These are phyloP conservation scores for Sugiyamaella japonica DNA, from an alignment of 1,139 yeast genomes.

Conservation along the genomic window DNA sequence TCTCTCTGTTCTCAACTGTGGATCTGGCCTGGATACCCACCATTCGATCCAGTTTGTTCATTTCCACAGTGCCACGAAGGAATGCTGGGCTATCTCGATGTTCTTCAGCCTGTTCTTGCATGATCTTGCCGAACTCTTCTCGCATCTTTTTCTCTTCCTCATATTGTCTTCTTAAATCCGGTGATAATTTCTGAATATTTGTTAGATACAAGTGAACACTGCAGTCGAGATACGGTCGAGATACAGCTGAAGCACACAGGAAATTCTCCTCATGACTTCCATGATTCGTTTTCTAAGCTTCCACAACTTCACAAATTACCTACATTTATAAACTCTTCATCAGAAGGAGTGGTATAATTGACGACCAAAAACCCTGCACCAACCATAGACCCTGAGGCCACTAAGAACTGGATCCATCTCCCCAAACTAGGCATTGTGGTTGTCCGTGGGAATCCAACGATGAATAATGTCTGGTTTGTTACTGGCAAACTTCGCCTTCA, in stretches of 20 bases:
- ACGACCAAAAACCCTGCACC: slow-evolving; percentile 66
- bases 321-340: slow-evolving; percentile 67
- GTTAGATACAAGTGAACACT: no score
- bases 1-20: slow-evolving; percentile 28
- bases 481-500: slow-evolving; percentile 2
- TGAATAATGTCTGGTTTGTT: slow-evolving; percentile 5
- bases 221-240: background rate
- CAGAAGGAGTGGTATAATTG: slow-evolving; percentile 78
- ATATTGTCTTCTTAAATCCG: slow-evolving; percentile 76
- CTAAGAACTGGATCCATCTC: slow-evolving; percentile 60
- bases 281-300: no score
- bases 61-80: slow-evolving; percentile 33
- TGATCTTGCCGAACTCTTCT: slow-evolving; percentile 67
- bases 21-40: slow-evolving; percentile 32
- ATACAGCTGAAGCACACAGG: no score
- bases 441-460: background rate
- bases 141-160: slow-evolving; percentile 57
- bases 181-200: slow-evolving; percentile 51
- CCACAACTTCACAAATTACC: slow-evolving; percentile 21
- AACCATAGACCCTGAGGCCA: slow-evolving; percentile 60
- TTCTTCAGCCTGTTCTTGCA: slow-evolving; percentile 30
- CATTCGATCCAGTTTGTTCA: slow-evolving; percentile 32
- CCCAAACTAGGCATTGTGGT: slow-evolving; percentile 31
- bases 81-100: slow-evolving; percentile 36
- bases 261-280: background rate